Evolutionary conservation across 2,329 filamentous ascomycete species (phyloP).

Genomic region (Pestalotiopsis sp.): DNA sequence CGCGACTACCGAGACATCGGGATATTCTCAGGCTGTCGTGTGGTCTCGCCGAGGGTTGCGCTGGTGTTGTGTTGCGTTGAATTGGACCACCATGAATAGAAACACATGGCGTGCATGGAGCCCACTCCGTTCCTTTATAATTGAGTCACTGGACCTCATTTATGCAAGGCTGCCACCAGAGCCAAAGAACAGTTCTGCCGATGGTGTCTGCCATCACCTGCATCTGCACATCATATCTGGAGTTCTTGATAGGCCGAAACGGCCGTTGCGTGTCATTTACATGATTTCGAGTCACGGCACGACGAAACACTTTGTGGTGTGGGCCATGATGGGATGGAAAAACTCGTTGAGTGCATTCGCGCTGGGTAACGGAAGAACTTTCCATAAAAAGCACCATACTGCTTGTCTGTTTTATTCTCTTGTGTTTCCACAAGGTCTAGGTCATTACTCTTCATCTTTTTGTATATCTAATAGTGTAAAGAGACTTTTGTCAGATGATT

Average conservation of each 20-base stretch:
- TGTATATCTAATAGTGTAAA: no score
- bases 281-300: neutral
- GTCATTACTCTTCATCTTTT: neutral
- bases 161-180: neutral
- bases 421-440: neutral
- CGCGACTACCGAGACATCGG: neutral
- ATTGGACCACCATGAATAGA: neutral
- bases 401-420: neutral
- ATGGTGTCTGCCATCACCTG: neutral
- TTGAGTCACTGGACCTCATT: neutral
- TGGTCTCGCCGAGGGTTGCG: neutral
- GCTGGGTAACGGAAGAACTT: neutral
- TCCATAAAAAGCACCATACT: neutral
- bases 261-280: neutral
- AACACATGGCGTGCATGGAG: neutral
- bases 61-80: neutral
- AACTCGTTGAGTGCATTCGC: neutral
- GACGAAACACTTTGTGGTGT: neutral
- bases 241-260: neutral
- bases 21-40: neutral
- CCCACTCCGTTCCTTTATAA: neutral
- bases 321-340: neutral
- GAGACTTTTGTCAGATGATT: no score
- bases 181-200: neutral
- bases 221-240: neutral